phyloP scores from a whole-genome alignment of 169 alveolate genomes.

The Plasmodium knowlesi region DNA sequence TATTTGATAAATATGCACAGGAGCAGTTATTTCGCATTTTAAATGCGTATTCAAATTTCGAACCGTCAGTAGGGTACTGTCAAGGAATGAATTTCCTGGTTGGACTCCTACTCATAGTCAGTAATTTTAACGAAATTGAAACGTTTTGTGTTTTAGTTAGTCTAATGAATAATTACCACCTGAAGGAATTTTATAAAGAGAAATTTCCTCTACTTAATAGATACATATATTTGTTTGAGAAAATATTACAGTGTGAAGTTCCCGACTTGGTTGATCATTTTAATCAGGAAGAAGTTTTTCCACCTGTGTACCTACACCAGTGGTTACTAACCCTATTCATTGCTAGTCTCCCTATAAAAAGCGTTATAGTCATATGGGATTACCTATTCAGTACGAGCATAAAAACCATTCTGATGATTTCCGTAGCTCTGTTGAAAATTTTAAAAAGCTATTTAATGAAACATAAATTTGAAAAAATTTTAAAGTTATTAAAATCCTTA shows the following conservation, averaged over 20 bases:
- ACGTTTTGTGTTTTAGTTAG: constrained; percentile 82
- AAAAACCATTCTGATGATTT: constrained; percentile 52
- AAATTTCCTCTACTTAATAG: constrained; percentile 78
- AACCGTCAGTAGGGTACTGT: constrained; percentile 86
- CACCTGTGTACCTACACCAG: constrained; percentile 81
- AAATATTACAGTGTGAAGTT: constrained; percentile 65
- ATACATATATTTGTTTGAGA: constrained; percentile 76
- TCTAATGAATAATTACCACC: constrained; percentile 76
- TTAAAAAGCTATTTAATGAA: constrained; percentile 65
- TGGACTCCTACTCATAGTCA: constrained; percentile 82
- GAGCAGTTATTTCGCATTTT: constrained; percentile 85
- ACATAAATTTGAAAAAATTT: constrained; percentile 69
- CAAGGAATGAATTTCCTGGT: constrained; percentile 93
- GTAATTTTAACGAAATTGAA: constrained; percentile 79
- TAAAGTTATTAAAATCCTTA: constrained; percentile 53
- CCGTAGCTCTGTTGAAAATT: constrained; percentile 50
- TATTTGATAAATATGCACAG: constrained; percentile 81
- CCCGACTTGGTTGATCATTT: constrained; percentile 80
- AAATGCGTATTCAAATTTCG: constrained; percentile 85
- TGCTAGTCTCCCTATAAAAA: constrained; percentile 80
- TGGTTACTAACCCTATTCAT: constrained; percentile 80
- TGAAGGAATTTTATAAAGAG: constrained; percentile 79
- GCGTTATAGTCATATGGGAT: constrained; percentile 81
- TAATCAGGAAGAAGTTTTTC: constrained; percentile 78
- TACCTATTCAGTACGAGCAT: constrained; percentile 72